Evolutionary conservation across 208 protist genomes (phyloP), one percentile per base, ranked within the genome.

Genomic region (Leishmania arabica): DNA sequence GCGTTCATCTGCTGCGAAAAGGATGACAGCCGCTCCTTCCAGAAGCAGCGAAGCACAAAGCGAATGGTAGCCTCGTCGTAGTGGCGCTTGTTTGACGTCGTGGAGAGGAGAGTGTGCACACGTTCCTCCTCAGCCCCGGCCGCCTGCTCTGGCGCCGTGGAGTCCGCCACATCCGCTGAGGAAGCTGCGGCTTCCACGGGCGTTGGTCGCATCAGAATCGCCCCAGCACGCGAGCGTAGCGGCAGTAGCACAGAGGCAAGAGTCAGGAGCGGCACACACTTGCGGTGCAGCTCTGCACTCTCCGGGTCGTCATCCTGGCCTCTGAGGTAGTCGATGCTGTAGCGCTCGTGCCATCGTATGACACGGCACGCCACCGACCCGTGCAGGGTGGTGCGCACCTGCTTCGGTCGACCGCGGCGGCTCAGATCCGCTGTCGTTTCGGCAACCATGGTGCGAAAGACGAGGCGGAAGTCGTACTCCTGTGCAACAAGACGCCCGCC

Each of bases 21-120:
- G 53, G 91, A 84, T 56, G 24, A 42, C 31, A 96, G 58, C 4
- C 94, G 92, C 64, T 90, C 84, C 73, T 84, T 78, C 92, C 94
- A 97, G 72, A 96, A 97, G 75, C 79, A 84, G 42, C 93, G 92
- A 24, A 97, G 83, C 45, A 97, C 42, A 60, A 93, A 88, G 19
- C 94, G 94, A 21, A 97, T 68, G 1, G 89, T 93, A 8, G 81
- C 80, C 62, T 92, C 86, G 80, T 93, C 85, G 86, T 93, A 97
- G 47, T 81, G 81, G 49, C 42, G 75, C 11, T 76, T 86, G 70
- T 95, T 94, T 1, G 87, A 70, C 1, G 94, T 74, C 9, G 80
- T 37, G 9, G 82, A 78, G 53, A 72, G 73, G 47, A 79, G 31
- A 9, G 31, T n/a, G 11, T 64, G 31, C 34, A 54, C 68, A n/a